Evolutionary conservation across 192 early-diverging fungal species (phyloP).

Genomic region (Coemansia erecta): DNA sequence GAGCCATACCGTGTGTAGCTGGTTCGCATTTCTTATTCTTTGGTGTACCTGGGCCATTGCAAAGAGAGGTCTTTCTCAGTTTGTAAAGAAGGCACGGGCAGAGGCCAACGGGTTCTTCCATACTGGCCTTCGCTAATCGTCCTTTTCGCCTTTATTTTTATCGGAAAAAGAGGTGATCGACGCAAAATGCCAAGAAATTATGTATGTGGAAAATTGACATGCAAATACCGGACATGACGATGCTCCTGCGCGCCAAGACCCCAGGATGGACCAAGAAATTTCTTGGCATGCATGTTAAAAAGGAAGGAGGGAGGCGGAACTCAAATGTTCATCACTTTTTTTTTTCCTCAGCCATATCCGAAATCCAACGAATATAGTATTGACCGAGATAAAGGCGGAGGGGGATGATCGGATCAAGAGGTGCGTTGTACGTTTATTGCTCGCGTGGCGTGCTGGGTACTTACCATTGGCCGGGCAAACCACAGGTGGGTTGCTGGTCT

Average conservation of each 20-base stretch:
- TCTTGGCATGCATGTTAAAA: constrained; percentile 11
- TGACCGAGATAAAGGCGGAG: too few species aligned
- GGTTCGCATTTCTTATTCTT: too few species aligned
- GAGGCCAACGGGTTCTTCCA: too few species aligned
- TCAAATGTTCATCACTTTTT: too few species aligned
- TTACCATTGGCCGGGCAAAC: constrained; percentile 12
- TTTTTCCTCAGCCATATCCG: too few species aligned
- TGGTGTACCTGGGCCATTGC: too few species aligned
- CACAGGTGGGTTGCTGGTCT: constrained; percentile 6
- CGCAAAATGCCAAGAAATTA: constrained; percentile 2
- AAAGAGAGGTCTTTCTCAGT: too few species aligned
- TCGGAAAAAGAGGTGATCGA: background rate
- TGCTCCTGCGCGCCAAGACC: constrained; percentile 4
- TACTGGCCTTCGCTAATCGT: background rate
- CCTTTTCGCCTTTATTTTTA: background rate
- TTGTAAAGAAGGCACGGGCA: too few species aligned
- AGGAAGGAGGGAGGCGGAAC: too few species aligned
- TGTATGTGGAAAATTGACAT: background rate
- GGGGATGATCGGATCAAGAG: too few species aligned
- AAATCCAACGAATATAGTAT: too few species aligned
- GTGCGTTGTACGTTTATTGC: background rate
- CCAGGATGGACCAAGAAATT: background rate
- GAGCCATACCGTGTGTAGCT: too few species aligned
- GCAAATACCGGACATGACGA: background rate
- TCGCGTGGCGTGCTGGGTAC: background rate